Percentiles rank a stretch among this genome's conserved stretches.
Evolutionary conservation across 2,329 filamentous ascomycete species (phyloP).

Genomic region (Plenodomus tracheiphilus): DNA sequence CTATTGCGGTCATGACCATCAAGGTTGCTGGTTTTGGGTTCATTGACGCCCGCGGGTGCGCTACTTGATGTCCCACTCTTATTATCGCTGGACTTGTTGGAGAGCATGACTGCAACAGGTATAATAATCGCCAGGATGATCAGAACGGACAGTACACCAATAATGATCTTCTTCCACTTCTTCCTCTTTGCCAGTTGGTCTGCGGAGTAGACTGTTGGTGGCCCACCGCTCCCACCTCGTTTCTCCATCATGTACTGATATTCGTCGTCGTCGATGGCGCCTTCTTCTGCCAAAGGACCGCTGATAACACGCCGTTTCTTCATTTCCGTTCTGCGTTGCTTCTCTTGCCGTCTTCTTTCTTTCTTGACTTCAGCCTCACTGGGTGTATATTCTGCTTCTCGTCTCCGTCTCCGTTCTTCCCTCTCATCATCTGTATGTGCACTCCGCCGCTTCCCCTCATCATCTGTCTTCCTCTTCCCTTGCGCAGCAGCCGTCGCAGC

Average conservation of each 20-base stretch:
- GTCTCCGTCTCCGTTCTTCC: slow-evolving; percentile 31
- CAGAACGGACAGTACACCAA: slow-evolving; percentile 43
- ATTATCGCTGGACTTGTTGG: slow-evolving; percentile 47
- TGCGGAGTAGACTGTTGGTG: slow-evolving; percentile 41
- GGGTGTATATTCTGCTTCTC: slow-evolving; percentile 42
- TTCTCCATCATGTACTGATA: slow-evolving; percentile 47
- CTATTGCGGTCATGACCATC: slow-evolving; percentile 48
- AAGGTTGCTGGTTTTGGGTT: slow-evolving; percentile 51
- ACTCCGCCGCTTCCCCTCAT: slow-evolving; percentile 31
- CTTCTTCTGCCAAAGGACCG: slow-evolving; percentile 52
- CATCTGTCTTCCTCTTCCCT: too few relatives aligned
- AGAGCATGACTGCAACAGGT: slow-evolving; percentile 51
- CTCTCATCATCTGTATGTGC: slow-evolving; percentile 35
- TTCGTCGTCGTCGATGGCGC: slow-evolving; percentile 48
- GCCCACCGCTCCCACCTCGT: slow-evolving; percentile 47
- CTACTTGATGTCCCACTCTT: slow-evolving; percentile 21
- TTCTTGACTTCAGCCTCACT: slow-evolving; percentile 44
- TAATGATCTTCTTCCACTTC: slow-evolving; percentile 58
- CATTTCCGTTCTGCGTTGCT: slow-evolving; percentile 33
- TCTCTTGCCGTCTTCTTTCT: slow-evolving; percentile 47
- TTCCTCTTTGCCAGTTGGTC: slow-evolving; percentile 45
- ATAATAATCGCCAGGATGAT: slow-evolving; percentile 52
- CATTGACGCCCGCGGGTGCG: slow-evolving; percentile 19
- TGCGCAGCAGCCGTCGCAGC: slow-evolving; percentile 15
- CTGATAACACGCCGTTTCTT: slow-evolving; percentile 51